Evolutionary conservation across 2,329 filamentous ascomycete species (phyloP), one percentile per base, ranked within the genome.

Genomic region (Epichloe sibirici): DNA sequence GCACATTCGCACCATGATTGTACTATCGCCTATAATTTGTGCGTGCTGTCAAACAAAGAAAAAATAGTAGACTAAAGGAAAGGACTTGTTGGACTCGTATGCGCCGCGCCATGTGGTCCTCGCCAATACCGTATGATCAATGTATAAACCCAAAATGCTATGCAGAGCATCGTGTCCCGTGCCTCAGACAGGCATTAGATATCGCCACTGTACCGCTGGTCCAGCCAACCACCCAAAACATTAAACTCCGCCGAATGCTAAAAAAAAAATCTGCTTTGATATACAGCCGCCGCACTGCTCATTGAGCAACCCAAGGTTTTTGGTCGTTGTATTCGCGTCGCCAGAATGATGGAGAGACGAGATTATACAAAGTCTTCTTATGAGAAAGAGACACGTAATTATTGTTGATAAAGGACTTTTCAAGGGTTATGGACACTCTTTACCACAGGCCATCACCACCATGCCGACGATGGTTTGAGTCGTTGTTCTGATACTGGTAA

Each of bases 401-500:
- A 53, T 45, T 52, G 54, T 28, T 52, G 42, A 51, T 52, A 56
- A 51, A 47, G 49, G 52, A 45, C 31, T 11, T 39, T 21, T 48
- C 39, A 28, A 28, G 45, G 38, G 47, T 48, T 39, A 21, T 12
- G 15, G 11, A 54, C 31, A 48, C 49, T 48, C 53, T 55, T 72
- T 59, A 75, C 72, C 72, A 75, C 69, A 74, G 73, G 51, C 70
- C 66, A 52, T 67, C 62, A 48, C 65, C 61, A 42, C 67, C 65
- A 53, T 72, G 68, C 48, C 63, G 58, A 28, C 64, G 64, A 43
- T 62, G 60, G 51, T 70, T 63, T 31, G 65, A 60, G 35, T 57
- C 63, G 44, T 61, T 61, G 53, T 66, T 62, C 46, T 66, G 67
- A 55, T 71, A 66, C 51, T 69, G 65, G 53, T 70, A 71, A 56